Evolutionary conservation across 768 basidiomycete species (phyloP), one percentile per base, ranked within the genome.

Genomic region (Xanthoconium purpureum): DNA sequence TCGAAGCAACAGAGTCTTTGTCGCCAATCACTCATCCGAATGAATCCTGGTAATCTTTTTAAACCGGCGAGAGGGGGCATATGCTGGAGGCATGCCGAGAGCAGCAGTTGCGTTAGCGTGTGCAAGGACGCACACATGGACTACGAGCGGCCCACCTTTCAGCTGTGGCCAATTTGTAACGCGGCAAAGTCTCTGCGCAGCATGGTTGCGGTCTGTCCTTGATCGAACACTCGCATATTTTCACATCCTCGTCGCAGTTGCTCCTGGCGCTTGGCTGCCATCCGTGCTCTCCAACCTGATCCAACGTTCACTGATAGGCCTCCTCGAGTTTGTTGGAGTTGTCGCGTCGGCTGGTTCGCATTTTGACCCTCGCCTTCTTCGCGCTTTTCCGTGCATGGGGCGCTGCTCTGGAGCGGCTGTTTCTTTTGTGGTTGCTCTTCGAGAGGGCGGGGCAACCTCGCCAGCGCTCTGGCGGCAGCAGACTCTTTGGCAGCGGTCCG

Each of bases 401-500:
- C 3, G 11, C 36, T 1, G 6, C 17, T 18, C 18, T 15, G 14
- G 42, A 12, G 28, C 33, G n/a, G 45, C 5, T 11, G 32, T 13
- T 12, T 18, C 29, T 2, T 12, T 8, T 24, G 17, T 12, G 1
- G 28, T 33, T 29, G 29, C 7, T 35, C 24, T 24, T 7, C 15
- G 3, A 30, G 36, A 20, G 48, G 15, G 17, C 2, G 6, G 3
- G 60, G 60, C 10, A 62, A 18, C 14, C 43, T 49, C 18, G 61
- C 42, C 5, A 52, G 46, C 6, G 56, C 57, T 43, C 61, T 52
- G 3, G 60, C 61, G 4, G 60, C 61, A 11, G 60, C 47, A 15
- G 60, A 62, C 37, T 62, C 60, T 28, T 37, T 48, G 5, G 61
- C 56, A n/a, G 54, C 44, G 7, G 18, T 29, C 5, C 48, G 50